Evolutionary conservation across 1,284 basidiomycete genomes (phyloP).

Genomic region (Spongiforma sp.): DNA sequence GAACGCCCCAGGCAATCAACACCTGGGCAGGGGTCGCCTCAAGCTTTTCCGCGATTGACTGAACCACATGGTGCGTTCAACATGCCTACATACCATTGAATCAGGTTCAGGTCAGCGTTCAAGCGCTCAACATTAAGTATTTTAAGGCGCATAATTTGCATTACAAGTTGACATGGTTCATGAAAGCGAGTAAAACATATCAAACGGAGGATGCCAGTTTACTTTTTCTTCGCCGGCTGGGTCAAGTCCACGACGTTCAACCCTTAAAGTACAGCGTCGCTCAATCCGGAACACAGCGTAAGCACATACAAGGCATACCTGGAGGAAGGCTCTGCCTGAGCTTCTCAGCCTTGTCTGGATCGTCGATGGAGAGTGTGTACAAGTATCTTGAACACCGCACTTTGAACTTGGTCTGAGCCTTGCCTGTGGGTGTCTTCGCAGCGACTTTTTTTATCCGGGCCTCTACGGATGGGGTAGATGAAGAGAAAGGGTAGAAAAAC

Average conservation of each 20-base stretch:
- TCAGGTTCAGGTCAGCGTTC: too few relatives aligned
- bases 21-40: conserved; percentile 70
- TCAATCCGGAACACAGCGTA: neutral
- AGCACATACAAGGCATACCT: conserved; percentile 57
- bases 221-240: conserved; percentile 74
- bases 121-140: too few relatives aligned
- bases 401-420: conserved; percentile 97
- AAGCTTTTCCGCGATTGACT: conserved; percentile 62
- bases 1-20: conserved; percentile 71
- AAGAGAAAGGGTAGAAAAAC: neutral
- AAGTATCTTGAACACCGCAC: conserved; percentile 97
- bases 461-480: conserved; percentile 52
- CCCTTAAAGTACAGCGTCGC: conserved; percentile 47
- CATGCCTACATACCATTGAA: too few relatives aligned
- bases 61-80: conserved; percentile 62
- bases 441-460: conserved; percentile 96
- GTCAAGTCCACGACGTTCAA: conserved; percentile 68
- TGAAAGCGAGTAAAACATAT: too few relatives aligned
- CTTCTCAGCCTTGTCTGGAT: conserved; percentile 99
- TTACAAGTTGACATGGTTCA: too few relatives aligned
- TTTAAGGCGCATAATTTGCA: too few relatives aligned
- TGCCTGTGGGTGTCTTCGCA: conserved; percentile 70
- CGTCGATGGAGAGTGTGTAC: conserved; percentile 96
- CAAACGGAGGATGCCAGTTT: too few relatives aligned
- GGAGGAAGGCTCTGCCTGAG: conserved; percentile 96